These are phyloP conservation scores for Ananas comosus DNA, from an alignment of 176 grass and related monocot species.

Conservation along the genomic window DNA sequence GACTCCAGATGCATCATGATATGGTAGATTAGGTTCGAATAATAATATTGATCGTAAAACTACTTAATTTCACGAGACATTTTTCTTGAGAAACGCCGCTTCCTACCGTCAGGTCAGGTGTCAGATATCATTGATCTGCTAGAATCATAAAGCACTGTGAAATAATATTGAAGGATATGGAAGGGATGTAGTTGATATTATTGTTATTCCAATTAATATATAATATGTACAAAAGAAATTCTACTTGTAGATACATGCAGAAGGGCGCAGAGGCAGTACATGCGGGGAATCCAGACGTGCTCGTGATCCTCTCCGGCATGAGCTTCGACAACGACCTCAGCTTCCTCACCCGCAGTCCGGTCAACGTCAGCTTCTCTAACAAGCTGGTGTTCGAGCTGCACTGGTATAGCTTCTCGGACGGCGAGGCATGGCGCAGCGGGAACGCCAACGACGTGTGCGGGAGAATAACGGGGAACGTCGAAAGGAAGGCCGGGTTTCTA, in stretches of 20 bases:
- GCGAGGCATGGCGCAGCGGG: slow-evolving; percentile 33
- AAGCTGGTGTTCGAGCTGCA: slow-evolving; percentile 86
- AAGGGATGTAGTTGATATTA: too few species aligned
- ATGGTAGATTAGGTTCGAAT: too few species aligned
- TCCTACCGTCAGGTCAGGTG: too few species aligned
- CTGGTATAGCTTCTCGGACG: slow-evolving; percentile 89
- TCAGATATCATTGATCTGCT: too few species aligned
- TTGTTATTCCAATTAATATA: too few species aligned
- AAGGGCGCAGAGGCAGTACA: slow-evolving; percentile 74
- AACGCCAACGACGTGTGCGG: slow-evolving; percentile 81
- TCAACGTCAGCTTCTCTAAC: slow-evolving; percentile 43
- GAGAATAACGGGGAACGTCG: slow-evolving; percentile 25
- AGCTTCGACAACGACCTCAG: slow-evolving; percentile 75
- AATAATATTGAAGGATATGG: too few species aligned
- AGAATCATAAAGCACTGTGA: too few species aligned
- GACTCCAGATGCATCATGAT: too few species aligned
- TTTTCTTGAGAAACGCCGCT: too few species aligned
- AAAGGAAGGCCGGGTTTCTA: slow-evolving; percentile 56
- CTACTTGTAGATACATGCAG: slow-evolving; percentile 73
- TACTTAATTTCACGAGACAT: too few species aligned
- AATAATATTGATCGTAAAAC: too few species aligned
- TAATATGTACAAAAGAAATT: background rate
- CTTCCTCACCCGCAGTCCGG: slow-evolving; percentile 40
- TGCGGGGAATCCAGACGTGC: slow-evolving; percentile 43
- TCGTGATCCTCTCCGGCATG: slow-evolving; percentile 72